Evolutionary conservation across 345 rosid species (phyloP), one percentile per base, ranked within the genome.

Genomic region (Heritiera fomes): DNA sequence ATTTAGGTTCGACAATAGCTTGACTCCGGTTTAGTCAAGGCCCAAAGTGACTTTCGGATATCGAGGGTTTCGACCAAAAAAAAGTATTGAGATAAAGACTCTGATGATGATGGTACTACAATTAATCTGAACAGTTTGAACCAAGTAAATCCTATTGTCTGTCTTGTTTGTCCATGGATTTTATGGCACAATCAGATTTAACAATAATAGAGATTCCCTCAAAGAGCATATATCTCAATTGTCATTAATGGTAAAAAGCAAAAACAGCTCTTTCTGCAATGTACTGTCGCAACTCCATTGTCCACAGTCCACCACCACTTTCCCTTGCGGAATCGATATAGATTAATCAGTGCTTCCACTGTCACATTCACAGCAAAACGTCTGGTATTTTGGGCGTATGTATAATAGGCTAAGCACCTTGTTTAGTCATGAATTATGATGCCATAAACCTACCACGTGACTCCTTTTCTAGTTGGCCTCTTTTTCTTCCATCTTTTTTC

Each of bases 361-460:
- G 9, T 49, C 61, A 53, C 4, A 18, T 6, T 49, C 61, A 53
- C 4, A 28, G 52, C 6, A 70, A 47, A 8, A 4, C 2, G 1
- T 53, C 34, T 53, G 14, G 34, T 40, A 28, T 38, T 64, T 66
- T 20, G 52, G 71, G 50, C 45, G 60, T 66, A n/a, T 8, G 3
- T 11, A 46, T 18, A 40, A 17, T 12, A 73, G 32, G 40, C 10
- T 50, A 18, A 55, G 68, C 78, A 78, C 53, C 52, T 56, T 41
- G 55, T 38, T 77, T 45, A 81, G 72, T 71, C 72, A 50, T 63
- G 59, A 75, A 62, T 75, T 58, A 17, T 55, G 70, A 43, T 50
- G 79, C 5, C n/a, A 65, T 58, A 68, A 73, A 60, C 71, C 74
- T 61, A 69, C 4, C 80, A 53, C 34, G 65, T 66, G 13, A 53